Base-by-base conservation (phyloP, 805 yeast species). In the Metschnikowia kunwiensis region DNA sequence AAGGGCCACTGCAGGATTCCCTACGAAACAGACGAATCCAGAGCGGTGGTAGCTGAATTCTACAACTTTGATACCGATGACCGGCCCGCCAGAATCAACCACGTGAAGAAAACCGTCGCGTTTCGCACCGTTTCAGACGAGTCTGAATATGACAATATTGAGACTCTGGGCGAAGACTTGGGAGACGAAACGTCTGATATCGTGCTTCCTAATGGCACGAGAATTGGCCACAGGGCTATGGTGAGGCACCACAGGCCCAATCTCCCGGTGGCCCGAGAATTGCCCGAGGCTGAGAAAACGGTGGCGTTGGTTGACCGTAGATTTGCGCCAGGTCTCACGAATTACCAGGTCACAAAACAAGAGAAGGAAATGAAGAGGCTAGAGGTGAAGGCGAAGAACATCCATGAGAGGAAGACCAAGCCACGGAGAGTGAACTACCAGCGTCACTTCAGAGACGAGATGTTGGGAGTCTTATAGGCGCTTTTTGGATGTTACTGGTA, bases 171-270 rank as follows among this genome's bases (percentile, higher is more conserved):
- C 7, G 44, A 50, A 22, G 56, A 44, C 10, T 41, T 50, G 21
- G 45, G 48, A 29, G 53, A 47, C 32, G 55, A 54, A 35, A 23
- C n/a, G 3, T 27, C 32, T 12, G 59, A 61, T 35, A 23, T 20
- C 5, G 33, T 36, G 27, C 67, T 89, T 28, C 93, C 96, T 2
- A 74, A 82, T 14, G 97, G 97, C 2, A 62, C 77, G 4, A 77
- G 79, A 30, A 76, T 85, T 1, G 95, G 96, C 0, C 96, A 91
- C 58, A 71, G 97, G 46, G 70, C 88, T 1, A 66, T 85, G 51
- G 74, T 76, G 33, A 70, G 91, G 43, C 80, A 77, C 55, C 80
- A 80, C 60, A 79, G 83, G 54, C 95, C 85, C 60, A 76, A 77
- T 44, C 34, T 53, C 20, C 47, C 55, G 1, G 34, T 46, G 7